phyloP scores from a whole-genome alignment of 2,329 filamentous ascomycete species.

The Colletotrichum chlorophyti region DNA sequence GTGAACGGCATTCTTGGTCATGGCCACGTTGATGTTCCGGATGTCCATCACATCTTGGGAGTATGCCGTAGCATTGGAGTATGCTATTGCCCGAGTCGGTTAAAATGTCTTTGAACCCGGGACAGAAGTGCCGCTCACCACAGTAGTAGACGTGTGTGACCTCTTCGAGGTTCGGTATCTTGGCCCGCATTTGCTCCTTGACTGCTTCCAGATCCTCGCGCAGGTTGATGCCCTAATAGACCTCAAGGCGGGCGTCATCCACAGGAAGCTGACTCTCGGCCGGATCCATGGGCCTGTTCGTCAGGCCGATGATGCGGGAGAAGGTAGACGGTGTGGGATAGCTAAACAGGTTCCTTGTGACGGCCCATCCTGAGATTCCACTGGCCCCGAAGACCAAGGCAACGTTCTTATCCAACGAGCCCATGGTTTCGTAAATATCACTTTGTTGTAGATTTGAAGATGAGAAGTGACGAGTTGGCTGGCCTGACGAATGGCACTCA shows the following conservation, averaged over 20 bases:
- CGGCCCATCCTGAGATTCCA: conserved; percentile 7
- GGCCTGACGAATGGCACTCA: no score
- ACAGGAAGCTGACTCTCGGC: conserved; percentile 9
- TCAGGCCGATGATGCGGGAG: conserved; percentile 29
- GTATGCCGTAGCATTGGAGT: conserved; percentile 14
- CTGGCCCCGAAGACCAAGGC: conserved; percentile 4
- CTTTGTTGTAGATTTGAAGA: no score
- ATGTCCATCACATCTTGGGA: not conserved
- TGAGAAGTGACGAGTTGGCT: no score
- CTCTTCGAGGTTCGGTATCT: conserved; percentile 18
- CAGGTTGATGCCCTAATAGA: conserved; percentile 28
- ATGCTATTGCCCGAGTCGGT: conserved; percentile 10
- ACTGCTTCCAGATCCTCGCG: conserved; percentile 20
- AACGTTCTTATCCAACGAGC: not conserved
- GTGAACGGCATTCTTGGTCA: no score
- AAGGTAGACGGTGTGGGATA: conserved; percentile 28
- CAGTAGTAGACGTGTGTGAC: conserved; percentile 30
- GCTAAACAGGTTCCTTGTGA: not conserved
- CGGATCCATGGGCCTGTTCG: conserved; percentile 25
- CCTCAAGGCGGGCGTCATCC: conserved; percentile 14
- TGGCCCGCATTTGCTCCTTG: not conserved
- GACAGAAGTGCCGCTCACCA: not conserved
- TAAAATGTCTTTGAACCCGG: not conserved
- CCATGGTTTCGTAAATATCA: not conserved
- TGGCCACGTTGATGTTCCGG: no score